Percentiles rank a stretch among this genome's conserved stretches.
These are phyloP conservation scores for Claviceps monticola DNA, from an alignment of 2,329 filamentous ascomycete genomes.

Conservation along the genomic window DNA sequence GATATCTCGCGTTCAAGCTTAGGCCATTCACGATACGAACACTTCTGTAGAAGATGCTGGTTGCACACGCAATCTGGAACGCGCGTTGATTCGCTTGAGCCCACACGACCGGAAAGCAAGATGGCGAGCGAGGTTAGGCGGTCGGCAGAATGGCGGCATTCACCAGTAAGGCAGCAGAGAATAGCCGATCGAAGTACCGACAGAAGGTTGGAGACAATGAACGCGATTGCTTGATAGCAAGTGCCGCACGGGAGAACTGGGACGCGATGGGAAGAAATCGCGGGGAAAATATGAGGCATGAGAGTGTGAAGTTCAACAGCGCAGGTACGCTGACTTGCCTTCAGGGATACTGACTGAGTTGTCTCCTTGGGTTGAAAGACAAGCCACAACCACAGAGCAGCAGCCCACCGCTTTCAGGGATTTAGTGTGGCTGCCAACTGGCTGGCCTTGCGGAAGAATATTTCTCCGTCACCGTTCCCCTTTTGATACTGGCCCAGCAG, in stretches of 20 bases:
- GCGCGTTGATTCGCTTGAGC: conserved; percentile 13
- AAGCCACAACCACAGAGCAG: not conserved
- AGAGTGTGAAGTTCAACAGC: conserved; percentile 5
- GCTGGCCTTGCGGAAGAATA: not conserved
- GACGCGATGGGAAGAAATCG: conserved; percentile 2
- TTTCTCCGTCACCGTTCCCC: not conserved
- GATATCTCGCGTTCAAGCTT: conserved; percentile 29
- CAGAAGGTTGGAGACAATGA: not conserved
- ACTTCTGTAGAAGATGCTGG: conserved; percentile 8
- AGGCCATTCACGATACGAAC: conserved; percentile 10
- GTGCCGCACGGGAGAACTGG: conserved; percentile 1
- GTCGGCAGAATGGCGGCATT: conserved; percentile 2
- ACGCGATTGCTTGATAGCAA: conserved; percentile 8
- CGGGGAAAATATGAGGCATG: conserved; percentile 4
- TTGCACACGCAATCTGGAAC: conserved; percentile 8
- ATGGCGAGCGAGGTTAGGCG: conserved; percentile 1
- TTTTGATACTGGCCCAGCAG: too few relatives aligned
- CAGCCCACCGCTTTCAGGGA: not conserved
- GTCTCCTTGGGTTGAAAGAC: not conserved
- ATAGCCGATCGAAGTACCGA: not conserved
- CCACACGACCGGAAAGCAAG: conserved; percentile 25
- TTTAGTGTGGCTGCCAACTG: not conserved
- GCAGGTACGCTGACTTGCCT: conserved; percentile 1
- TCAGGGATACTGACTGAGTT: conserved; percentile 5
- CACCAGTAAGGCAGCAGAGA: conserved; percentile 35